Base-by-base conservation (phyloP, 257 asterid genomes). In the Jacaranda mimosifolia region DNA sequence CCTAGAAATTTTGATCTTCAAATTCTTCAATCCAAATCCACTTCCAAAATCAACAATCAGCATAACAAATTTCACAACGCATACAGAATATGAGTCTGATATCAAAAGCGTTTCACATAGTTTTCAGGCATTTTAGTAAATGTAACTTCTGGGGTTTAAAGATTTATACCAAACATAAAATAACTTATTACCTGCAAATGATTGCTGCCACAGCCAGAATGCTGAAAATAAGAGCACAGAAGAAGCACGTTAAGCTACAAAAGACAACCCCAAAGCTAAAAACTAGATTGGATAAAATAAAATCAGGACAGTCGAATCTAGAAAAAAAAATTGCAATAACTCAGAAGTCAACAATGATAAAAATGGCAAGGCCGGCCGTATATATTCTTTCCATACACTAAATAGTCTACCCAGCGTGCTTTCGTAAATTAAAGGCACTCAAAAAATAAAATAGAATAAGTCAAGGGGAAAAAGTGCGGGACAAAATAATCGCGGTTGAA, bases 291-390 rank as follows among this genome's bases (percentile, higher is more conserved):
- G 48, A 58, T 57, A 73, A 45, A 62, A 63, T 3, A 62, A 56
- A 74, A 74, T 74, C 79, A 70, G 46, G 14, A 62, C 60, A 49
- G 4, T 63, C 38, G 77, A 63, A 60, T 73, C 82, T 59, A 49
- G 11, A 21, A 60, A 60, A 60, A 60, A 58, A 4, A 12, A 7
- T 62, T 15, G 51, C 68, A 70, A 42, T 11, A 38, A 38, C n/a
- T 26, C 48, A 70, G 38, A 77, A 77, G 81, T 77, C 77, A 59
- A 77, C 77, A 77, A 39, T 48, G 63, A 40, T 12, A 35, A 70
- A 63, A 70, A 51, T 77, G 32, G 56, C 19, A 70, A 64, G n/a
- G 40, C 43, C 3, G 38, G 48, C 70, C 56, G 3, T 35, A 75
- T 19, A 53, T 45, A 17, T 26, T 60, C 55, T 39, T 17, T 38